Base-by-base conservation (phyloP, 2,329 filamentous ascomycete species). In the Diaporthe sp. region DNA sequence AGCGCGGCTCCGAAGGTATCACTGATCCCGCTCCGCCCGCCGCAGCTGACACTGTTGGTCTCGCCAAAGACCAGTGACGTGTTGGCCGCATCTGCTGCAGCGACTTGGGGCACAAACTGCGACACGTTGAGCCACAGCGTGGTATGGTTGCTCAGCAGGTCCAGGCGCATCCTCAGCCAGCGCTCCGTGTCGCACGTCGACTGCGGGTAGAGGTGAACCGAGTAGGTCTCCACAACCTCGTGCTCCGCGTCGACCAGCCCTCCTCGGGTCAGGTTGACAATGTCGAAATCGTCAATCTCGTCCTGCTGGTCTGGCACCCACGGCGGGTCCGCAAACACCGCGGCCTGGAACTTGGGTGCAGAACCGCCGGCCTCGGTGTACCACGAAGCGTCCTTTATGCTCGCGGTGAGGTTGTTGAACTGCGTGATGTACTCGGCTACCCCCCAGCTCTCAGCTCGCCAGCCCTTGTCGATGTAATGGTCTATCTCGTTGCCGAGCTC, bases 1-100 rank as follows among this genome's bases (percentile, higher is more conserved):
- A 89, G 84, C 25, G 84, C 87, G 10, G 87, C 86, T 67, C 87
- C 87, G 75, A 87, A 87, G 0, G 86, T 87, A 75, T 88, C 86
- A 58, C 82, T 83, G 62, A 88, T 83, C 15, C 87, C 86, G 22
- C 81, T 80, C 6, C 79, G 79, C 67, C 84, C 84, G 25, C 82
- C 80, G 77, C 84, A 84, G 62, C 81, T 83, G n/a, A 84, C 80
- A 19, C 83, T 85, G 79, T 88, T 88, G 2, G 86, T 88, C 81
- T 88, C 87, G 37, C 87, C 87, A 78, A 89, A 84, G 44, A 88
- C 81, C 51, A 86, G 81, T 0, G 82, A 78, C 57, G 84, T 84
- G 49, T 84, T 82, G 34, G 82, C 79, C 0, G 77, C 78, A 31
- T 81, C 79, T 1, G 85, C 84, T 2, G 75, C 75, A 19, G 75